Evolutionary conservation across 768 basidiomycete species (phyloP).

Genomic region (Pleurotus tuber-regium): DNA sequence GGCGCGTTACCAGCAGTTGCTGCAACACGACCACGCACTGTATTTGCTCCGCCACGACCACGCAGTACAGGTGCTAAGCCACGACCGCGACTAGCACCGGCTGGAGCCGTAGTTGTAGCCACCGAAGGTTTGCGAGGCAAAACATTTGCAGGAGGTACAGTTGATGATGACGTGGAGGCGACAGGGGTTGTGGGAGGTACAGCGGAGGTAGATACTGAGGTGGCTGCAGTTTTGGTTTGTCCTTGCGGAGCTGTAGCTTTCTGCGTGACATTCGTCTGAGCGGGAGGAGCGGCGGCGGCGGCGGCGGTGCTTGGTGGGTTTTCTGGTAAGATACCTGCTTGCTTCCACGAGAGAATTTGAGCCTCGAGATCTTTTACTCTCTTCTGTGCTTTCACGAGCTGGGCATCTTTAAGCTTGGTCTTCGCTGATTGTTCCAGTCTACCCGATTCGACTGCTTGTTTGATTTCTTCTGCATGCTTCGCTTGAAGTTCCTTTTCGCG

Average conservation of each 20-base stretch:
- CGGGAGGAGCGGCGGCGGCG: constrained; percentile 20
- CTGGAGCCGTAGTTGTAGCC: constrained; percentile 10
- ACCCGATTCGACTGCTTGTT: constrained; percentile 66
- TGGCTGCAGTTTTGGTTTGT: constrained; percentile 16
- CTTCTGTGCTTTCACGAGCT: constrained; percentile 57
- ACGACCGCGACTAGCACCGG: constrained; percentile 15
- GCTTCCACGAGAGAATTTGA: constrained; percentile 56
- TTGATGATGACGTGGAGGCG: constrained; percentile 4
- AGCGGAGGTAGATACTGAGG: constrained; percentile 15
- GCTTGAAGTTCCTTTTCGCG: constrained; percentile 45
- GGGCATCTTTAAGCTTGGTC: constrained; percentile 67
- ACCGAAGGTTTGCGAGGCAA: constrained; percentile 19
- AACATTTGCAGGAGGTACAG: neutral
- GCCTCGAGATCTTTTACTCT: constrained; percentile 69
- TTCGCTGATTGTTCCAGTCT: constrained; percentile 61
- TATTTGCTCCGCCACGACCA: neutral
- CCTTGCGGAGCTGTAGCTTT: constrained; percentile 19
- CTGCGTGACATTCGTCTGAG: constrained; percentile 26
- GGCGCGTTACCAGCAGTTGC: constrained; percentile 30
- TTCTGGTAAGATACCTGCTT: constrained; percentile 45
- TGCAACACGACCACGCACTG: constrained; percentile 23
- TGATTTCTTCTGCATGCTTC: constrained; percentile 54
- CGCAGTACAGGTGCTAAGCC: constrained; percentile 18
- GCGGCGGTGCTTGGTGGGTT: constrained; percentile 20
- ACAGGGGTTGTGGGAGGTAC: constrained; percentile 5